Conservation (phyloP, 1,284 basidiomycete genomes). For the Cystobasidium sp. region DNA sequence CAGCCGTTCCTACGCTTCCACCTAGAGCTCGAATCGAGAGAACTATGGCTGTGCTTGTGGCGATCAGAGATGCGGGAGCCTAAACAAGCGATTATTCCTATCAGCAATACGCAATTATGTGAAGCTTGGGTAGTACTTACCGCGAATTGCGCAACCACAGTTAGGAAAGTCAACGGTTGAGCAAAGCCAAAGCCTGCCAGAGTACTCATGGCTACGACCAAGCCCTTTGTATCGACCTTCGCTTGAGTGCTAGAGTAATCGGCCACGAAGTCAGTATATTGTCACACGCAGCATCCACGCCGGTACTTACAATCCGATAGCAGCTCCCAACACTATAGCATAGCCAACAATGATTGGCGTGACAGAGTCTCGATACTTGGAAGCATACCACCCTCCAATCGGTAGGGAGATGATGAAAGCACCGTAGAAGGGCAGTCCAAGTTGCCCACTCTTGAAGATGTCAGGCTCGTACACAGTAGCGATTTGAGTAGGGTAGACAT, state of each 20-base stretch:
- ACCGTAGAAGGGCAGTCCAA: slow-evolving; percentile 13
- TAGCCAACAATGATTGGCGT: slow-evolving; percentile 18
- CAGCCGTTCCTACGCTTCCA: slow-evolving; percentile 11
- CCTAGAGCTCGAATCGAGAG: slow-evolving; percentile 28
- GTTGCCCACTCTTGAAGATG: neutral
- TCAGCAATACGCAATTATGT: neutral
- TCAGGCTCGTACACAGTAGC: slow-evolving; percentile 7
- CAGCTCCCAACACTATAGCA: slow-evolving; percentile 3
- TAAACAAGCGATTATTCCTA: neutral
- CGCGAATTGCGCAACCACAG: slow-evolving; percentile 33
- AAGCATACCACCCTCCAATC: slow-evolving; percentile 25
- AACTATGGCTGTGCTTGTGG: slow-evolving; percentile 27
- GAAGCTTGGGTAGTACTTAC: neutral
- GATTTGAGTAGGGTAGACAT: slow-evolving; percentile 8
- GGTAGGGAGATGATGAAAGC: slow-evolving; percentile 15
- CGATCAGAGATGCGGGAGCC: slow-evolving; percentile 20
- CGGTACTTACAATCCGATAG: slow-evolving; percentile 11
- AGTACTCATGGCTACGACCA: slow-evolving; percentile 16
- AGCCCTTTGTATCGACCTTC: slow-evolving; percentile 12
- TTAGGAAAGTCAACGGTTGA: slow-evolving; percentile 25
- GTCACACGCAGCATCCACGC: neutral
- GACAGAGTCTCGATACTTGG: slow-evolving; percentile 8
- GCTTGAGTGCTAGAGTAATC: neutral
- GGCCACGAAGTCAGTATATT: neutral
- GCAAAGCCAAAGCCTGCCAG: slow-evolving; percentile 26